These are phyloP conservation scores for Beauveria caledonica DNA, from an alignment of 2,329 filamentous ascomycete genomes.

Conservation along the genomic window DNA sequence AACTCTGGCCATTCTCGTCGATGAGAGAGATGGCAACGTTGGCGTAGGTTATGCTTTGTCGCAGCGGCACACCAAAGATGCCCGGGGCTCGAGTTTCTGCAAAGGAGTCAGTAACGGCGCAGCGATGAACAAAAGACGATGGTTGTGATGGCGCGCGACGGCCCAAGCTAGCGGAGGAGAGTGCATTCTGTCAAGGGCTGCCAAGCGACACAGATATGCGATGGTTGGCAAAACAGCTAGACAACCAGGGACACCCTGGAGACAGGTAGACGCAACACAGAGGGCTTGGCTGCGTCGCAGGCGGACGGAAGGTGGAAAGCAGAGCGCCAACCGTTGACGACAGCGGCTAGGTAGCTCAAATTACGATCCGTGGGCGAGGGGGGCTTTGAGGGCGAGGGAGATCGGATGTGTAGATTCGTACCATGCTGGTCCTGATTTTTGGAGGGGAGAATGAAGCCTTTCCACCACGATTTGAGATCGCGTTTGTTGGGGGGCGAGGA, in stretches of 20 bases:
- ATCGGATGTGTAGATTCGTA: conserved; percentile 24
- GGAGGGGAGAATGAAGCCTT: conserved; percentile 70
- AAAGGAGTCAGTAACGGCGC: conserved; percentile 8
- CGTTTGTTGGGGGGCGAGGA: conserved; percentile 70
- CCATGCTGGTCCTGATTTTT: conserved; percentile 49
- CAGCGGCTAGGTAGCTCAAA: not conserved
- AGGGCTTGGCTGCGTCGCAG: not conserved
- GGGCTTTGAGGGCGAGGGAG: not conserved
- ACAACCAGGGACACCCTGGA: not conserved
- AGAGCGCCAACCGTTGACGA: not conserved
- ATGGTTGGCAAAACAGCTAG: not conserved
- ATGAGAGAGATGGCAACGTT: conserved; percentile 96
- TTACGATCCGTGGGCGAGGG: not conserved
- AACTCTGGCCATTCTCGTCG: conserved; percentile 86
- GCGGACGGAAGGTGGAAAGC: not conserved
- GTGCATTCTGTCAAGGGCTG: not conserved
- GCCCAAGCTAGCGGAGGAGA: not conserved
- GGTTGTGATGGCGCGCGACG: not conserved
- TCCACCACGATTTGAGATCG: conserved; percentile 96
- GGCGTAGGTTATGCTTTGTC: conserved; percentile 91
- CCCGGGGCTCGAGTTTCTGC: conserved; percentile 51
- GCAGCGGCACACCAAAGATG: conserved; percentile 90
- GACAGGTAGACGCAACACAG: not conserved
- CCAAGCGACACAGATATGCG: not conserved
- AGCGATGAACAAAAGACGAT: not conserved